These are phyloP conservation scores for Limnanthes douglasii DNA, from an alignment of 345 rosid genomes.

Conservation along the genomic window DNA sequence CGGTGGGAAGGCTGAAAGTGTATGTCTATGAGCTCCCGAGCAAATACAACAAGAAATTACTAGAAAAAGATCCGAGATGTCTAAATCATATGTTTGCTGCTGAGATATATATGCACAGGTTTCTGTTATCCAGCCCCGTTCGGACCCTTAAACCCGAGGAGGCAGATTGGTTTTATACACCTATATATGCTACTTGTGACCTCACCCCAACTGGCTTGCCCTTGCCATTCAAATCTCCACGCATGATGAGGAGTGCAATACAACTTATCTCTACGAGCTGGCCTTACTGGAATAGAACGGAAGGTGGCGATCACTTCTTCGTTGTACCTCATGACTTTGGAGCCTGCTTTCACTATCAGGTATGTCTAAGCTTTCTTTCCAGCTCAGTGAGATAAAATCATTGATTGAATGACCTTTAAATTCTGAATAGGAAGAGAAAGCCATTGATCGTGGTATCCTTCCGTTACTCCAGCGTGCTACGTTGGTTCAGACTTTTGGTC, in stretches of 20 bases:
- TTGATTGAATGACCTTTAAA: not conserved
- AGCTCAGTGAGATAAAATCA: not conserved
- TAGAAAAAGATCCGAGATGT: constrained; percentile 91
- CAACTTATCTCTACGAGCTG: constrained; percentile 71
- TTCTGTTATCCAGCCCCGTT: constrained; percentile 81
- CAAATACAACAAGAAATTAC: constrained; percentile 83
- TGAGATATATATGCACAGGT: constrained; percentile 83
- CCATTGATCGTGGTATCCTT: constrained; percentile 76
- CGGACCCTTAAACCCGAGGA: constrained; percentile 76
- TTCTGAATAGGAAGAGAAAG: constrained; percentile 76
- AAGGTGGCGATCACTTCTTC: constrained; percentile 94
- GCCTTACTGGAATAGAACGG: constrained; percentile 93
- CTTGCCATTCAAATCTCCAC: constrained; percentile 84
- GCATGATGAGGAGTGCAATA: constrained; percentile 90
- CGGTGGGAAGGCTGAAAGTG: constrained; percentile 85
- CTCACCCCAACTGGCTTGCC: constrained; percentile 95
- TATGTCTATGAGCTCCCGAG: constrained; percentile 87
- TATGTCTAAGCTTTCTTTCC: not conserved
- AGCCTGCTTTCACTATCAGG: constrained; percentile 94
- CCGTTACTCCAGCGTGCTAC: constrained; percentile 67
- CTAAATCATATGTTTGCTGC: constrained; percentile 97
- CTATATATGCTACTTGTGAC: constrained; percentile 85
- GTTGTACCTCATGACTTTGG: constrained; percentile 96
- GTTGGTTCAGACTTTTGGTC: constrained; percentile 94
- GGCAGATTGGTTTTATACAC: constrained; percentile 96